Percentiles rank a stretch among this genome's conserved stretches.
Conservation (phyloP, 2,329 filamentous ascomycete species). For the Botrytis pseudocinerea region DNA sequence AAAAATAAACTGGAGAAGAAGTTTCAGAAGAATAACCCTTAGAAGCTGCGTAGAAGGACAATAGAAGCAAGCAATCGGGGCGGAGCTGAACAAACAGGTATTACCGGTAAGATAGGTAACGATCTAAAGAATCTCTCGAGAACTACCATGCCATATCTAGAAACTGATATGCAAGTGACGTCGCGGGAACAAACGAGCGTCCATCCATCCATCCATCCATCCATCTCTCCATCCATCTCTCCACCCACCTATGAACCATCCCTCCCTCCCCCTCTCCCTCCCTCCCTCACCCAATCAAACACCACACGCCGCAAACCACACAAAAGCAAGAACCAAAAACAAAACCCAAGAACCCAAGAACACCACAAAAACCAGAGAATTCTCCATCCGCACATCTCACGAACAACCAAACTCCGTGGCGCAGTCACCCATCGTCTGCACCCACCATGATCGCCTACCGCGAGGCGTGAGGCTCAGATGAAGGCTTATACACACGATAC, state of each 20-base stretch:
- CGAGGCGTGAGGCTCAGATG: background rate
- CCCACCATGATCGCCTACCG: too few species aligned
- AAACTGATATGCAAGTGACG: background rate
- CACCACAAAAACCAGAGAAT: too few species aligned
- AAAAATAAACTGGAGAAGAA: background rate
- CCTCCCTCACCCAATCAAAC: background rate
- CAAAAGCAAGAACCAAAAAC: too few species aligned
- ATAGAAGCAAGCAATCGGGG: conserved; percentile 8
- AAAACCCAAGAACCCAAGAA: too few species aligned
- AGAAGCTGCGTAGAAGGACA: conserved; percentile 1
- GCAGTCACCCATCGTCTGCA: too few species aligned
- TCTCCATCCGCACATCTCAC: too few species aligned
- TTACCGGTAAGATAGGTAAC: conserved; percentile 1
- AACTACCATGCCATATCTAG: background rate
- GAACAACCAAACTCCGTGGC: too few species aligned
- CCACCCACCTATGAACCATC: background rate
- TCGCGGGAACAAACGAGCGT: background rate
- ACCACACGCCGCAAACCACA: background rate
- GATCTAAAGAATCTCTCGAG: background rate
- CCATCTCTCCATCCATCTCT: background rate
- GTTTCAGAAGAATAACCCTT: background rate
- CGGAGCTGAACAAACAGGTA: conserved; percentile 7
- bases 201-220: background rate
- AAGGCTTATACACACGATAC: background rate
- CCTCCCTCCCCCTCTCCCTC: background rate